A percentile compares a stretch with the other conserved stretches of the same genome.
Conservation (phyloP, 2,329 filamentous ascomycete species). For the Hansfordia pulvinata region DNA sequence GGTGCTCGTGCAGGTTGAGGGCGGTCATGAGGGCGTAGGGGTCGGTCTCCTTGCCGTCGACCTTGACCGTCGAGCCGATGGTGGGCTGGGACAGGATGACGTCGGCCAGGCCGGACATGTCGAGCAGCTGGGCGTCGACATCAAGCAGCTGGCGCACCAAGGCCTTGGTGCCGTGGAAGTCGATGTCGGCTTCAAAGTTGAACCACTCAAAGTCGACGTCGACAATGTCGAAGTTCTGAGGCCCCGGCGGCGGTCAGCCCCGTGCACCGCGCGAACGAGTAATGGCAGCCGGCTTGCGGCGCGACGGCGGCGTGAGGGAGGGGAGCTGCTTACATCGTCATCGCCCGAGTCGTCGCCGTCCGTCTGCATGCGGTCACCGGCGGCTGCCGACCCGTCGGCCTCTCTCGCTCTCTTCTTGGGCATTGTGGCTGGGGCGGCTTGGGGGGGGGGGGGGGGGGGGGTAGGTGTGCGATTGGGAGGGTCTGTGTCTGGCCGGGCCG, state of each 20-base stretch:
- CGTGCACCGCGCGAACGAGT: no score
- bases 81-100: conserved; percentile 76
- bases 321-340: conserved; percentile 29
- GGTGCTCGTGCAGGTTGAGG: conserved; percentile 69
- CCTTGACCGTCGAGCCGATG: conserved; percentile 89
- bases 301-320: conserved; percentile 1
- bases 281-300: no score
- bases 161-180: conserved; percentile 90
- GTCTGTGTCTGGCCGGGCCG: no score
- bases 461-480: conserved; percentile 1
- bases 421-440: conserved; percentile 17
- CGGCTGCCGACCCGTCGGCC: conserved; percentile 27
- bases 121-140: conserved; percentile 70
- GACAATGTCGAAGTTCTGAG: conserved; percentile 75
- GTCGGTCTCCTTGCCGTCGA: conserved; percentile 87
- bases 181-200: conserved; percentile 76
- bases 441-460: conserved; percentile 1
- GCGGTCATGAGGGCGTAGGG: conserved; percentile 87
- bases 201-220: conserved; percentile 99
- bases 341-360: conserved; percentile 35
- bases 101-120: conserved; percentile 76
- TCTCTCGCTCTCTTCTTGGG: conserved; percentile 37
- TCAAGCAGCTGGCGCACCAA: conserved; percentile 88
- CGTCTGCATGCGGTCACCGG: conserved; percentile 32
- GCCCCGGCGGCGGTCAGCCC: conserved; percentile 1